Percentiles rank a stretch among this genome's conserved stretches.
phyloP scores from a whole-genome alignment of 2,329 filamentous ascomycete genomes.

The Stagonosporopsis chrysanthemi region DNA sequence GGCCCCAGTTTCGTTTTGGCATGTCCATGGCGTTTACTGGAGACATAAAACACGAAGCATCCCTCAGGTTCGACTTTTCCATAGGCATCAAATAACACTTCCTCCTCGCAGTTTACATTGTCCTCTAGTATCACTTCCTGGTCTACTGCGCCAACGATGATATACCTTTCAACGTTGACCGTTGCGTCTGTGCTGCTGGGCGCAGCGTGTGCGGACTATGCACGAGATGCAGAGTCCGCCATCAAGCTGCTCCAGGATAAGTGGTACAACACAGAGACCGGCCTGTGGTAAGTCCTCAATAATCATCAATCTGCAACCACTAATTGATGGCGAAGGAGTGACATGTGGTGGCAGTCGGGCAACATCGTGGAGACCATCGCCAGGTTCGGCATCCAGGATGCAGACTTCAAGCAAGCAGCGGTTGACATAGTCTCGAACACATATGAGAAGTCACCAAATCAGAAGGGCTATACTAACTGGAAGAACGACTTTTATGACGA shows the following conservation, averaged over 20 bases:
- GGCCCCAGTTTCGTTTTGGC: slow-evolving; percentile 24
- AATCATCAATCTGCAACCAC: background rate
- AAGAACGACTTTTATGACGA: slow-evolving; percentile 66
- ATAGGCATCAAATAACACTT: background rate
- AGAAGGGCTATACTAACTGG: slow-evolving; percentile 47
- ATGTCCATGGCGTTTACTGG: slow-evolving; percentile 19
- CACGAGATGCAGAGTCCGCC: slow-evolving; percentile 35
- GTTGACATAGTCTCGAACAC: slow-evolving; percentile 44
- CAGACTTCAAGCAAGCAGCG: slow-evolving; percentile 38
- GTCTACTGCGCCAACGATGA: slow-evolving; percentile 18
- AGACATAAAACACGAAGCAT: slow-evolving; percentile 29
- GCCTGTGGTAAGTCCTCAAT: slow-evolving; percentile 39
- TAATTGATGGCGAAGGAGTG: slow-evolving; percentile 14
- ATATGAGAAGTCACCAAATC: slow-evolving; percentile 41
- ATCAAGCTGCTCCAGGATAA: slow-evolving; percentile 42
- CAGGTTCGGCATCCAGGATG: slow-evolving; percentile 41
- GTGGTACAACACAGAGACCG: slow-evolving; percentile 44
- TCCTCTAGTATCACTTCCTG: background rate
- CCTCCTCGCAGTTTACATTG: background rate
- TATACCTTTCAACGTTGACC: slow-evolving; percentile 20
- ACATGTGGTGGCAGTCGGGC: slow-evolving; percentile 51
- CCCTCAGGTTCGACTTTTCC: slow-evolving; percentile 10
- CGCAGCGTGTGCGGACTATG: slow-evolving; percentile 32
- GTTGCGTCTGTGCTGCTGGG: slow-evolving; percentile 3
- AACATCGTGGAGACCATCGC: slow-evolving; percentile 47